Conservation (phyloP, 2,329 filamentous ascomycete genomes). For the Aspergillus glaucus region DNA sequence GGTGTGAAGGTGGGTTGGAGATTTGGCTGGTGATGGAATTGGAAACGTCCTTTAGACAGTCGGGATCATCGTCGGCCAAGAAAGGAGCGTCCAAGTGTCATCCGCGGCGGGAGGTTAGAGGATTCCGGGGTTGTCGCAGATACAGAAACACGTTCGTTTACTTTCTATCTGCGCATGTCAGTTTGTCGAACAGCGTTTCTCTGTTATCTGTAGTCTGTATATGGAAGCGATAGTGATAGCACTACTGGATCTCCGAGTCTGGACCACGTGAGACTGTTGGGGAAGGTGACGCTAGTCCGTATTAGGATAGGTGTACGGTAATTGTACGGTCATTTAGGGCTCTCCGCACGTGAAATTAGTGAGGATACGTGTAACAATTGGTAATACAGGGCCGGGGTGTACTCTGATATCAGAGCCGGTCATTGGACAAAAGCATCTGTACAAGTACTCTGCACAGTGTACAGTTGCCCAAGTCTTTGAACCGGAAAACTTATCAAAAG, state of each 20-base stretch:
- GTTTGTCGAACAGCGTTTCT: too few relatives aligned
- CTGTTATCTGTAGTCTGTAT: neutral
- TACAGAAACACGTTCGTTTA: neutral
- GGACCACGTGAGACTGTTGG: neutral
- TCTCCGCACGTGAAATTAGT: too few relatives aligned
- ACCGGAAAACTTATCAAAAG: too few relatives aligned
- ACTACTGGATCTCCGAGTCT: neutral
- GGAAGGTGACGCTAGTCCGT: too few relatives aligned
- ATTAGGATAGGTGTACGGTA: too few relatives aligned
- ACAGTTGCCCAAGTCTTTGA: too few relatives aligned
- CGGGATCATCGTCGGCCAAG: constrained; percentile 10
- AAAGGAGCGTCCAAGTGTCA: neutral
- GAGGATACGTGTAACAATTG: too few relatives aligned
- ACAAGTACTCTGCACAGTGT: too few relatives aligned
- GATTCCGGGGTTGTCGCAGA: constrained; percentile 2
- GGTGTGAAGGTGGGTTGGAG: constrained; percentile 2
- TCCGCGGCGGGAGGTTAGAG: constrained; percentile 3
- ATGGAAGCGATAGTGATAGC: neutral
- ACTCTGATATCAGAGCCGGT: too few relatives aligned
- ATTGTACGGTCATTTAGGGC: too few relatives aligned
- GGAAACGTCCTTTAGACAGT: constrained; percentile 4
- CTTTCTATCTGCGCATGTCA: neutral
- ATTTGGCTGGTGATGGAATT: constrained; percentile 10
- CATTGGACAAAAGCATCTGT: too few relatives aligned
- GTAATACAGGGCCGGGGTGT: too few relatives aligned